Evolutionary conservation across 2,329 filamentous ascomycete species (phyloP).

Genomic region (Trichoderma polysporum): DNA sequence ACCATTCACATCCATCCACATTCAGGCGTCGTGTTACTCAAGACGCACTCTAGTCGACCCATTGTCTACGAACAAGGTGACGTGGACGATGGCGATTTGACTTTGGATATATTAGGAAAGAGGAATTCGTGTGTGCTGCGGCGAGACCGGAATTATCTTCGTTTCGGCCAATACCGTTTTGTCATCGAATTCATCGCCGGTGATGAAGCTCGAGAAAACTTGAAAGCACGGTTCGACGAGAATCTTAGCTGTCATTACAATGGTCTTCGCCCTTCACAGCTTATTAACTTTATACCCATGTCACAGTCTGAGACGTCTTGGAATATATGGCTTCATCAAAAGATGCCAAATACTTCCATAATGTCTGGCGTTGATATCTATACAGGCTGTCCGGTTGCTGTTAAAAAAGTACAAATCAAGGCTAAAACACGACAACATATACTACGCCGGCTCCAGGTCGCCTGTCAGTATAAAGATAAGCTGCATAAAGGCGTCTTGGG

Average conservation of each 20-base stretch:
- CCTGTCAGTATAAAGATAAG: background rate
- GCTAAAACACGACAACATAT: background rate
- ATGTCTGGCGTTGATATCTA: background rate
- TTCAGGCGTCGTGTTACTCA: background rate
- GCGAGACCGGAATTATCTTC: background rate
- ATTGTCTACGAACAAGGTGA: slow-evolving; percentile 10
- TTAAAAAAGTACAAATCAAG: background rate
- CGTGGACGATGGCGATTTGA: background rate
- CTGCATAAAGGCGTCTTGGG: background rate
- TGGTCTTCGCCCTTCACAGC: background rate
- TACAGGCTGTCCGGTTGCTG: background rate
- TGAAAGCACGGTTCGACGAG: background rate
- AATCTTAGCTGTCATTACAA: background rate
- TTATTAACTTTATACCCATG: background rate
- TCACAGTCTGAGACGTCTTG: background rate
- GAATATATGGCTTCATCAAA: slow-evolving; percentile 9
- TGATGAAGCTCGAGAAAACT: background rate
- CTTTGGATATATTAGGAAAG: background rate
- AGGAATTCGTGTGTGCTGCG: background rate
- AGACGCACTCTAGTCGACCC: background rate
- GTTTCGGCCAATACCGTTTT: background rate
- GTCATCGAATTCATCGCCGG: background rate
- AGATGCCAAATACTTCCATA: background rate
- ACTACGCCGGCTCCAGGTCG: background rate
- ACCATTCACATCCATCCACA: slow-evolving; percentile 1